Evolutionary conservation across 495 filamentous ascomycete species (phyloP).

Genomic region (Daldinia caldariorum): DNA sequence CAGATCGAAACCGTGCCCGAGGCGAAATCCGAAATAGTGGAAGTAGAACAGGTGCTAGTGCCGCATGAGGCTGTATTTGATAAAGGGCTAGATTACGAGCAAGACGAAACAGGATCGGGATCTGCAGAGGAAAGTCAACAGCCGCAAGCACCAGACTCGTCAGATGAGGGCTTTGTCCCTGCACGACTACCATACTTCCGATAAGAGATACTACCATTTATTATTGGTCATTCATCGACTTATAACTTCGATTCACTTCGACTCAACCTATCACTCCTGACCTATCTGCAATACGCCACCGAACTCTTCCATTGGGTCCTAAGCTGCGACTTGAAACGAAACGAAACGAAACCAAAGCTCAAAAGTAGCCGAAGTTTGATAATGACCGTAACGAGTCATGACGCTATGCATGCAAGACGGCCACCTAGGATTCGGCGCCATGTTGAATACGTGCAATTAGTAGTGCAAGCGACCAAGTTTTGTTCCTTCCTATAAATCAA

Average conservation of each 20-base stretch:
- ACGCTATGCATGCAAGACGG: background rate
- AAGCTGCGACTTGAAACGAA: background rate
- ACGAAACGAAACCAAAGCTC: background rate
- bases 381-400: background rate
- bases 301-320: background rate
- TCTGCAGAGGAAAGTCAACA: slow-evolving; percentile 18
- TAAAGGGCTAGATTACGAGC: slow-evolving; percentile 40
- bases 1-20: slow-evolving; percentile 41
- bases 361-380: background rate
- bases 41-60: slow-evolving; percentile 37
- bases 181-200: slow-evolving; percentile 47
- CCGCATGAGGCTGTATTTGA: slow-evolving; percentile 42
- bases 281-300: background rate
- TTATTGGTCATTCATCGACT: background rate
- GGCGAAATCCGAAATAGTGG: slow-evolving; percentile 45
- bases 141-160: slow-evolving; percentile 6
- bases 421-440: slow-evolving; percentile 1
- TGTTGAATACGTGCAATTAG: slow-evolving; percentile 4
- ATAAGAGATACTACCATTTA: slow-evolving; percentile 9
- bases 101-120: slow-evolving; percentile 11
- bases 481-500: background rate
- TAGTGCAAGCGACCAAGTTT: background rate
- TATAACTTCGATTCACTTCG: background rate
- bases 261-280: background rate
- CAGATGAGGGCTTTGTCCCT: slow-evolving; percentile 43